Conservation (phyloP, 2,329 filamentous ascomycete genomes). For the Cladosporium sp. region DNA sequence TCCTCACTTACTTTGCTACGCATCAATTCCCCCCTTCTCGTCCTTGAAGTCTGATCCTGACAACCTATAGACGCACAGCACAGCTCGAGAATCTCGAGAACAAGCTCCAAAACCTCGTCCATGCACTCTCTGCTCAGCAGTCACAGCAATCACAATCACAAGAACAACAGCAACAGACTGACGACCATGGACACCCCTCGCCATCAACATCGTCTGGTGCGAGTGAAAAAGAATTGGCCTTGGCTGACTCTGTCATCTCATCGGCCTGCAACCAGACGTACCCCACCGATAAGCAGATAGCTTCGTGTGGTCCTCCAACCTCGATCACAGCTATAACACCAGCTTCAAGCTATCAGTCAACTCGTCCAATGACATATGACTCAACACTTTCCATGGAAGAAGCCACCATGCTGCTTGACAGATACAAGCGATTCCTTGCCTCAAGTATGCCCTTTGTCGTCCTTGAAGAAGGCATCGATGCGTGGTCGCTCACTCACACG, state of each 20-base stretch:
- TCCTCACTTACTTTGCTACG: not conserved
- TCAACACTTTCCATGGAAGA: constrained; percentile 18
- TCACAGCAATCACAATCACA: constrained; percentile 10
- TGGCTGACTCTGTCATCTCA: not conserved
- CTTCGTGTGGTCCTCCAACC: not conserved
- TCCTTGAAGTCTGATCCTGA: constrained; percentile 4
- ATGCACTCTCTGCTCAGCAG: constrained; percentile 24
- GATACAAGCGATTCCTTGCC: constrained; percentile 26
- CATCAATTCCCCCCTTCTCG: not conserved
- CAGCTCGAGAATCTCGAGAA: constrained; percentile 32
- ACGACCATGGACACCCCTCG: constrained; percentile 5
- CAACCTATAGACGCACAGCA: constrained; percentile 25
- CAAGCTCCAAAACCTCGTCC: constrained; percentile 32
- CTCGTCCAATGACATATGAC: not conserved
- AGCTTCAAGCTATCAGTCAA: not conserved
- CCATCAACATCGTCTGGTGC: constrained; percentile 4
- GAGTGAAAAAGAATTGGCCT: not conserved
- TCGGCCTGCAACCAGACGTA: not conserved
- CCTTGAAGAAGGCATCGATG: constrained; percentile 19
- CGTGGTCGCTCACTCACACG: constrained; percentile 19
- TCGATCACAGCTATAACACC: not conserved
- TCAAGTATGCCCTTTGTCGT: constrained; percentile 25
- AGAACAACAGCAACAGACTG: not conserved
- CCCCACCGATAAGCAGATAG: not conserved
- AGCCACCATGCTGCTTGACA: constrained; percentile 25